Evolutionary conservation across 495 filamentous ascomycete species (phyloP), one percentile per base, ranked within the genome.

Genomic region (Podospora australis): DNA sequence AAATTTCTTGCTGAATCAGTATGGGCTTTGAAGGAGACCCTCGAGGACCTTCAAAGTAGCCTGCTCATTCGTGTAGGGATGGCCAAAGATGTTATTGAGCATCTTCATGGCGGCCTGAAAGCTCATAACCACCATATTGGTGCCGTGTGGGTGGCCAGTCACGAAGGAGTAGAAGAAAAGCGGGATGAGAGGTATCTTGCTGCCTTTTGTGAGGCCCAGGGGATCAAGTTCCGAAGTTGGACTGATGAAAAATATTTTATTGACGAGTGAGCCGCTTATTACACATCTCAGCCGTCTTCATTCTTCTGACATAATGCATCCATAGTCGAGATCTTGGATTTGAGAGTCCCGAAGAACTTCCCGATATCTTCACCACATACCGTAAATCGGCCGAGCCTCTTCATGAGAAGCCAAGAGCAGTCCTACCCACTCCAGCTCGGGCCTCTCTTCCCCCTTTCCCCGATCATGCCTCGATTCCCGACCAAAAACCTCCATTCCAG

Each of bases 241-340:
- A 63, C 62, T 1, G 84, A 89, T 52, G 84, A 85, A 59, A 88
- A 86, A 58, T 88, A 85, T 57, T 79, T 83, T 43, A 74, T 87
- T 41, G 78, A 87, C 53, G 80, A 86, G 84, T 86, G 69, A 66
- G 78, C 74, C 23, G 14, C 35, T n/a, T n/a, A n/a, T n/a, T n/a
- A n/a, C n/a, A n/a, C n/a, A n/a, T n/a, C n/a, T n/a, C n/a, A n/a
- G n/a, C n/a, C 9, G 5, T 24, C 21, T n/a, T n/a, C n/a, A n/a
- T n/a, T n/a, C n/a, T n/a, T n/a, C n/a, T n/a, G n/a, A n/a, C n/a
- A n/a, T n/a, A n/a, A n/a, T n/a, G n/a, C n/a, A n/a, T n/a, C n/a
- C n/a, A n/a, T 32, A 84, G 82, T 54, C 78, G 77, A 26, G 82
- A 86, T 56, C 39, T 79, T 2, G 72, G 74, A 2, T 64, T 78